Evolutionary conservation across 805 yeast species (phyloP).

Genomic region (Lachancea sp.): DNA sequence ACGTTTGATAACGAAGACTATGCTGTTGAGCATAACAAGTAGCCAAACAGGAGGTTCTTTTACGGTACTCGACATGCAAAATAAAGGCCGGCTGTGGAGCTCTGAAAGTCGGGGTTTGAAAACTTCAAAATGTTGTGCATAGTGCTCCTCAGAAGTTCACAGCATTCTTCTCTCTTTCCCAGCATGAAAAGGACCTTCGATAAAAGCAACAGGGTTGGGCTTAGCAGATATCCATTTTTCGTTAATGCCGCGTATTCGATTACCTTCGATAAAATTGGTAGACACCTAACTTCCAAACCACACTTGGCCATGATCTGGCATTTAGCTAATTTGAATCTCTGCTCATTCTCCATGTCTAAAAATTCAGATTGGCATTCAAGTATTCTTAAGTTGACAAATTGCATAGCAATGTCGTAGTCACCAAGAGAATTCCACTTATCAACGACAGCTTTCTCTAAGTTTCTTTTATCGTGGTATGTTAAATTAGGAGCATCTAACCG

Average conservation of each 20-base stretch:
- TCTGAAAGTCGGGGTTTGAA: background rate
- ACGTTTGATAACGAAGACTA: background rate
- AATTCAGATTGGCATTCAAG: conserved; percentile 19
- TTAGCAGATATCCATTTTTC: conserved; percentile 40
- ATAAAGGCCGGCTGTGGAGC: background rate
- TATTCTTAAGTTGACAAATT: conserved; percentile 18
- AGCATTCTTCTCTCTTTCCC: conserved; percentile 37
- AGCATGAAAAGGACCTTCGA: conserved; percentile 39
- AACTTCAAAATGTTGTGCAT: conserved; percentile 5
- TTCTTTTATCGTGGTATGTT: conserved; percentile 33
- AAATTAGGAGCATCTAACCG: conserved; percentile 34
- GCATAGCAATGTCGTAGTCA: conserved; percentile 27
- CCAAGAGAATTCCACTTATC: conserved; percentile 35
- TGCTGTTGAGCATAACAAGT: background rate
- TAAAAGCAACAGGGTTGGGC: conserved; percentile 44
- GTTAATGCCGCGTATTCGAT: conserved; percentile 42
- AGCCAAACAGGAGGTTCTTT: no score
- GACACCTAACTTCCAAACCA: conserved; percentile 43
- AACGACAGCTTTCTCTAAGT: conserved; percentile 37
- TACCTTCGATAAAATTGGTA: conserved; percentile 45
- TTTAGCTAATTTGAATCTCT: conserved; percentile 22
- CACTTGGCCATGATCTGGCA: conserved; percentile 32
- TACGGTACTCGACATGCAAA: no score
- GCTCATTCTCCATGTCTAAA: conserved; percentile 30
- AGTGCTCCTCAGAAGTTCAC: conserved; percentile 1